A percentile compares a stretch with the other conserved stretches of the same genome.
Evolutionary conservation across 495 filamentous ascomycete genomes (phyloP).

Genomic region (Beverwykella pulmonaria): DNA sequence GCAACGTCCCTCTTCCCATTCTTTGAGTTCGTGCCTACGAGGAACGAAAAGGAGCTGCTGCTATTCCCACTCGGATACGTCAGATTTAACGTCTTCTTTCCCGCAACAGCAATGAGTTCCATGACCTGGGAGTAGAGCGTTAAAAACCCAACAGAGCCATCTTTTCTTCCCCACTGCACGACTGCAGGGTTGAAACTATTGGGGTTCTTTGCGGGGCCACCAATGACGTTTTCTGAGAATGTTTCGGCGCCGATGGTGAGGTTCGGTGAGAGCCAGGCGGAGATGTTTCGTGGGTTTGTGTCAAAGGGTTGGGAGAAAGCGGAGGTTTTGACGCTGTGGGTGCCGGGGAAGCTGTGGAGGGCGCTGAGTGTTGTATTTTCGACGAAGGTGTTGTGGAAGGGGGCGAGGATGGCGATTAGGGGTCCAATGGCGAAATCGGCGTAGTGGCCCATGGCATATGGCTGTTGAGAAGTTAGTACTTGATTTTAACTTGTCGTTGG

Average conservation of each 20-base stretch:
- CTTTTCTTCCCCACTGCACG: slow-evolving; percentile 22
- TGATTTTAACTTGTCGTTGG: background rate
- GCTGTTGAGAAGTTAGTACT: background rate
- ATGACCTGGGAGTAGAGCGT: slow-evolving; percentile 20
- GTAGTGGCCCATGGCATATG: slow-evolving; percentile 27
- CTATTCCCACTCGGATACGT: slow-evolving; percentile 23
- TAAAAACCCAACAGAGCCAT: slow-evolving; percentile 19
- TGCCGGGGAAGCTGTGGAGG: slow-evolving; percentile 17
- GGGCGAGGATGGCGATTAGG: slow-evolving; percentile 21
- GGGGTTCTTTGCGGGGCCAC: slow-evolving; percentile 16
- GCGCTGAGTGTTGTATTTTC: background rate
- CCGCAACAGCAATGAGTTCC: slow-evolving; percentile 13
- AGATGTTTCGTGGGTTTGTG: slow-evolving; percentile 27
- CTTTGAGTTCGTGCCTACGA: slow-evolving; percentile 19
- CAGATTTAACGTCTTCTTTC: slow-evolving; percentile 7
- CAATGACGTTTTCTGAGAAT: slow-evolving; percentile 27
- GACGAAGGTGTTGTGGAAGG: slow-evolving; percentile 26
- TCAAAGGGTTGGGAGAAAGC: slow-evolving; percentile 27
- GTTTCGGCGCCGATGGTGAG: slow-evolving; percentile 28
- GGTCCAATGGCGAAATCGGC: slow-evolving; percentile 26
- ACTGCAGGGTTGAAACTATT: slow-evolving; percentile 29
- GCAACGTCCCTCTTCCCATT: slow-evolving; percentile 19
- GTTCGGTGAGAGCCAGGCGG: slow-evolving; percentile 21
- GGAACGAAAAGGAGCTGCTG: slow-evolving; percentile 12
- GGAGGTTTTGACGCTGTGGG: slow-evolving; percentile 19